Evolutionary conservation across 371 early-diverging fungal species (phyloP).

Genomic region (Mucor racemosus): DNA sequence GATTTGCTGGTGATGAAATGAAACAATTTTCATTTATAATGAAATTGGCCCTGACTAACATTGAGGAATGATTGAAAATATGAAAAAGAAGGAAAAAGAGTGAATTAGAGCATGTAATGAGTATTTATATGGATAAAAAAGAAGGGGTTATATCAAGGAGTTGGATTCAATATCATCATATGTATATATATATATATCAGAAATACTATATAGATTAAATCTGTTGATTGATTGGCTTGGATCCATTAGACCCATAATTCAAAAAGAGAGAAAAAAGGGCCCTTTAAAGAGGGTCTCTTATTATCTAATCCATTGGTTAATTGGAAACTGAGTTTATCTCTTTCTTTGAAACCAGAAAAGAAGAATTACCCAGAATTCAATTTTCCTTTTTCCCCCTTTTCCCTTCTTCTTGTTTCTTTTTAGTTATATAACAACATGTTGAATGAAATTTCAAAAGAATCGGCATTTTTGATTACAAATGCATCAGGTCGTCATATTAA

Average conservation of each 20-base stretch:
- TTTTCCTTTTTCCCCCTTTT: conserved; percentile 7
- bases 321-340: conserved; percentile 1
- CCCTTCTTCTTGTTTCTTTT: conserved; percentile 12
- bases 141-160: background rate
- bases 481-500: conserved; percentile 35
- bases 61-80: conserved; percentile 3
- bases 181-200: background rate
- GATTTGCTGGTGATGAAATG: background rate
- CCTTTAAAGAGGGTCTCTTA: conserved; percentile 3
- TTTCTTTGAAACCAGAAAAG: conserved; percentile 6
- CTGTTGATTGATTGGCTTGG: background rate
- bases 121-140: background rate
- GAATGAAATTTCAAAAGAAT: conserved; percentile 11
- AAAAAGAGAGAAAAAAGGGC: background rate
- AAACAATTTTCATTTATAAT: background rate
- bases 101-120: background rate
- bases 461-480: conserved; percentile 27
- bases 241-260: background rate
- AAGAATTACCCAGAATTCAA: conserved; percentile 2
- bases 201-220: background rate
- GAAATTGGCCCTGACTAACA: background rate
- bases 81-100: background rate
- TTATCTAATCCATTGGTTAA: conserved; percentile 9
- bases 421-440: background rate
- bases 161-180: conserved; percentile 1